Evolutionary conservation across 2,329 filamentous ascomycete species (phyloP).

Genomic region (Neocatenulostroma microsporum): DNA sequence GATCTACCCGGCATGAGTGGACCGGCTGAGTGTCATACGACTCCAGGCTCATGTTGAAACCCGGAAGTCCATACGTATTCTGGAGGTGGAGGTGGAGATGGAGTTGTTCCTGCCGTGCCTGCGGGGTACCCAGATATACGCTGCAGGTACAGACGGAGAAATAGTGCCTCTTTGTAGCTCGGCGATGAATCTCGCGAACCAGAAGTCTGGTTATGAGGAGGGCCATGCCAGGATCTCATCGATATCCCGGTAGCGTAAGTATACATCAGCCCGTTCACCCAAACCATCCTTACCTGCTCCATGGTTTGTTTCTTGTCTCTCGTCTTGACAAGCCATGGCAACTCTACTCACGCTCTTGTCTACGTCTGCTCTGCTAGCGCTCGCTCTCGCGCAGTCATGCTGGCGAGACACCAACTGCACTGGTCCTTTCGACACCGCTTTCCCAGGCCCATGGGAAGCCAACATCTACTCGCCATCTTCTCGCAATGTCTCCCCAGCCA

Average conservation of each 20-base stretch:
- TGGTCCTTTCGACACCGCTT: slow-evolving; percentile 43
- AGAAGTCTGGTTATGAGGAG: too few species aligned
- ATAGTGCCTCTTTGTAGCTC: not conserved
- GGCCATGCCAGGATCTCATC: not conserved
- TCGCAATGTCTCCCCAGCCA: slow-evolving; percentile 43
- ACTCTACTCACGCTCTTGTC: not conserved
- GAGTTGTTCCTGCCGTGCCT: too few species aligned
- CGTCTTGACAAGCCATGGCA: not conserved
- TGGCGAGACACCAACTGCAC: slow-evolving; percentile 51
- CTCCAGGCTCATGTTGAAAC: too few species aligned
- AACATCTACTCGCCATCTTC: slow-evolving; percentile 51
- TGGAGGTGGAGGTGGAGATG: not conserved
- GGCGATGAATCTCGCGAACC: not conserved
- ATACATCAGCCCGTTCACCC: not conserved
- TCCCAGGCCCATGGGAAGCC: slow-evolving; percentile 51
- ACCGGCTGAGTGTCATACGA: too few species aligned
- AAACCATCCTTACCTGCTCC: not conserved
- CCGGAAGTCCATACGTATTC: not conserved
- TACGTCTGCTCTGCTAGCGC: slow-evolving; percentile 1
- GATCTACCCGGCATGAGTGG: too few species aligned
- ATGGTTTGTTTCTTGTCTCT: not conserved
- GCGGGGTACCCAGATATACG: not conserved
- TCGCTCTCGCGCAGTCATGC: slow-evolving; percentile 31
- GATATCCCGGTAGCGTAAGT: not conserved
- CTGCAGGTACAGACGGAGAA: not conserved